Evolutionary conservation across 192 early-diverging fungal species (phyloP).

Genomic region (Backusella sp.): DNA sequence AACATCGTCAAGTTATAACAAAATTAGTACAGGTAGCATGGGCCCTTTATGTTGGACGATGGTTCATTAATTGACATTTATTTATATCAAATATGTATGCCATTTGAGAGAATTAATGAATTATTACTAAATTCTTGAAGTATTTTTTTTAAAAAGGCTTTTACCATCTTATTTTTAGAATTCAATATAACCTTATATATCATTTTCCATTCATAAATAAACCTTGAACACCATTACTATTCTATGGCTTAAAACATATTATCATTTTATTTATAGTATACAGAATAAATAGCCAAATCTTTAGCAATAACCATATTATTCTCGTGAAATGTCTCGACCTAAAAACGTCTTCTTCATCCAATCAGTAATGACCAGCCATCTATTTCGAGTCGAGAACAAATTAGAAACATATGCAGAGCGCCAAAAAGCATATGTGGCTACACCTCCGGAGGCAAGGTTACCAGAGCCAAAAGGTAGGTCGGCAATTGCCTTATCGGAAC

Average conservation of each 20-base stretch:
- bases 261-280: not conserved
- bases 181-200: not conserved
- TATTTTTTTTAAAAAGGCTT: not conserved
- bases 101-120: not conserved
- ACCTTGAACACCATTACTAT: not conserved
- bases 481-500: slow-evolving; percentile 89
- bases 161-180: not conserved
- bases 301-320: slow-evolving; percentile 48
- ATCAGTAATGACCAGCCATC: slow-evolving; percentile 78
- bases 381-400: slow-evolving; percentile 84
- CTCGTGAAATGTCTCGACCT: slow-evolving; percentile 89
- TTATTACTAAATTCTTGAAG: not conserved
- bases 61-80: not conserved
- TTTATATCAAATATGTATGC: not conserved
- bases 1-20: not conserved
- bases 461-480: slow-evolving; percentile 77
- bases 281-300: not conserved
- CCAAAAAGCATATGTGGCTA: slow-evolving; percentile 77
- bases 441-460: slow-evolving; percentile 61
- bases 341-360: slow-evolving; percentile 90
- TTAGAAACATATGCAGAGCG: slow-evolving; percentile 71
- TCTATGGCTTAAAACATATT: not conserved
- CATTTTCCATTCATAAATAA: not conserved
- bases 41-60: not conserved
- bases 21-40: not conserved